Evolutionary conservation across 2,329 filamentous ascomycete genomes (phyloP).

Genomic region (Arachnopeziza araneosa): DNA sequence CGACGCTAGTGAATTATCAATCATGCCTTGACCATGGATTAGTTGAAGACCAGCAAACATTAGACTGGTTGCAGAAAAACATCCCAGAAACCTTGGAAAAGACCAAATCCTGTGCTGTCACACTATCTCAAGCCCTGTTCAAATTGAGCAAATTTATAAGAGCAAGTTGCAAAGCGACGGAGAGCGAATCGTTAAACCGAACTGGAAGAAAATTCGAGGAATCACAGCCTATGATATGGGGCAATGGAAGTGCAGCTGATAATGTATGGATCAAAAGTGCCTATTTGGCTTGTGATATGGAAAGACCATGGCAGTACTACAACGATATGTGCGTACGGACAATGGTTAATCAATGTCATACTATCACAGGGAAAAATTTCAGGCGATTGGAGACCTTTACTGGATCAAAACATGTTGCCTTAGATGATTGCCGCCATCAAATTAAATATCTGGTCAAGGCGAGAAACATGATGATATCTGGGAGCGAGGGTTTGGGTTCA

Average conservation of each 20-base stretch:
- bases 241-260: slow-evolving; percentile 15
- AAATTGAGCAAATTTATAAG: slow-evolving; percentile 11
- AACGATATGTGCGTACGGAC: slow-evolving; percentile 18
- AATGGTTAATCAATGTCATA: slow-evolving; percentile 5
- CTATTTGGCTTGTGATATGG: slow-evolving; percentile 11
- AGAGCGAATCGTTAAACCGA: slow-evolving; percentile 1
- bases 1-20: slow-evolving; percentile 9
- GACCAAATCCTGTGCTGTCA: slow-evolving; percentile 3
- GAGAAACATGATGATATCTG: slow-evolving; percentile 1
- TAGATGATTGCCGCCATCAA: slow-evolving; percentile 17
- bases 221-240: slow-evolving; percentile 15
- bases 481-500: not conserved
- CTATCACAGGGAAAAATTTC: slow-evolving; percentile 9
- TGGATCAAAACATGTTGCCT: slow-evolving; percentile 12
- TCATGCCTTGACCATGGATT: slow-evolving; percentile 7
- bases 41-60: not conserved
- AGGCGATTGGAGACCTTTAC: not conserved
- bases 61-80: slow-evolving; percentile 6
- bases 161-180: not conserved
- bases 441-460: slow-evolving; percentile 14
- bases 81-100: slow-evolving; percentile 11
- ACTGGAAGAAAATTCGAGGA: not conserved
- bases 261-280: slow-evolving; percentile 15
- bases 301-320: slow-evolving; percentile 11
- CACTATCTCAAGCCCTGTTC: slow-evolving; percentile 8